Evolutionary conservation across 2,329 filamentous ascomycete genomes (phyloP).

Genomic region (Penicillium sp.): DNA sequence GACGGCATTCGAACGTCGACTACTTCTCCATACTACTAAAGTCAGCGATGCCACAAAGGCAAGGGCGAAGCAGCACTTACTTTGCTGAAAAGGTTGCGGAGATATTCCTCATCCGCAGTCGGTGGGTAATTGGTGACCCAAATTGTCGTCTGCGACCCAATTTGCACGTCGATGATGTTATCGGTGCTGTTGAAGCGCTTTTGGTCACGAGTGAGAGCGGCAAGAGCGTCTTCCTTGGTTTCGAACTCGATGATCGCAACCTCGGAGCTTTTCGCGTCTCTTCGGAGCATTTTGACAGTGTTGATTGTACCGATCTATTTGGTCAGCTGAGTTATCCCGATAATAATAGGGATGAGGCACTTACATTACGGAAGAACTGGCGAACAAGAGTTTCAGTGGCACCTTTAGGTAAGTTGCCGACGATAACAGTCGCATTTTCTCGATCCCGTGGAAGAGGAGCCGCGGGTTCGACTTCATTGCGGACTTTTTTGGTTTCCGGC

Average conservation of each 20-base stretch:
- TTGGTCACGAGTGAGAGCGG: slow-evolving; percentile 75
- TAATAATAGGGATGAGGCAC: slow-evolving; percentile 15
- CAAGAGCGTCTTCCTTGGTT: slow-evolving; percentile 72
- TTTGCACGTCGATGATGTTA: slow-evolving; percentile 67
- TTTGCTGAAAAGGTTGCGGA: slow-evolving; percentile 58
- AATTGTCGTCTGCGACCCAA: slow-evolving; percentile 75
- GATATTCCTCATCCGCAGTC: slow-evolving; percentile 48
- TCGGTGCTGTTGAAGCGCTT: slow-evolving; percentile 67
- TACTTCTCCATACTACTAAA: slow-evolving; percentile 67
- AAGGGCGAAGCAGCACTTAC: slow-evolving; percentile 28
- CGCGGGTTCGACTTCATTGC: slow-evolving; percentile 28
- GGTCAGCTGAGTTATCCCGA: slow-evolving; percentile 6
- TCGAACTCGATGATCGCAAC: slow-evolving; percentile 84
- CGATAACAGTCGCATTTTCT: slow-evolving; percentile 82
- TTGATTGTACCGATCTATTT: slow-evolving; percentile 72
- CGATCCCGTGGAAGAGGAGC: slow-evolving; percentile 71
- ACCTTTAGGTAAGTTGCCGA: slow-evolving; percentile 70
- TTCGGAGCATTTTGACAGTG: slow-evolving; percentile 66
- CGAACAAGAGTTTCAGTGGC: slow-evolving; percentile 70
- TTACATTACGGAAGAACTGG: slow-evolving; percentile 80
- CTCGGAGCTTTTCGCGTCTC: slow-evolving; percentile 59
- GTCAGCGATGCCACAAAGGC: slow-evolving; percentile 11
- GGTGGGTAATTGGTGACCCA: slow-evolving; percentile 87
- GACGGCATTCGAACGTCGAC: slow-evolving; percentile 86
- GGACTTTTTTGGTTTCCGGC: slow-evolving; percentile 7